A percentile compares a stretch with the other conserved stretches of the same genome.
phyloP scores from a whole-genome alignment of 2,329 filamentous ascomycete species.

The Trichoderma lentiforme region DNA sequence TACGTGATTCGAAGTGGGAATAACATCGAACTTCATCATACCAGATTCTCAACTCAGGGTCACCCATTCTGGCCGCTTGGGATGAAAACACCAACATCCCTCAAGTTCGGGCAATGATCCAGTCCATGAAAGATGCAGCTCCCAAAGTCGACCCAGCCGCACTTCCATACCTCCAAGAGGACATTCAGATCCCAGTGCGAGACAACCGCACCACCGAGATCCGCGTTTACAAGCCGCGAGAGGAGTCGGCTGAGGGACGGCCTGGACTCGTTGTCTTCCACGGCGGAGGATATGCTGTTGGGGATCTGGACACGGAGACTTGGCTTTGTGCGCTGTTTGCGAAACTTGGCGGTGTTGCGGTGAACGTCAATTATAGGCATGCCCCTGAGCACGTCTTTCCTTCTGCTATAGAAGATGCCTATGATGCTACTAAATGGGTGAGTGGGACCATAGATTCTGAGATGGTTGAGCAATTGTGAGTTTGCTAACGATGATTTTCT shows the following conservation, averaged over 20 bases:
- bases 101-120: constrained; percentile 23
- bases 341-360: constrained; percentile 26
- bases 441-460: background rate
- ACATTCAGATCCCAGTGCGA: constrained; percentile 25
- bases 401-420: constrained; percentile 28
- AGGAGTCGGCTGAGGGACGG: constrained; percentile 20
- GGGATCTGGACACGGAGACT: constrained; percentile 26
- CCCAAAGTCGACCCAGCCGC: constrained; percentile 19
- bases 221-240: constrained; percentile 25
- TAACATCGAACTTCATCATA: background rate
- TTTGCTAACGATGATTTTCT: background rate
- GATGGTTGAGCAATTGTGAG: accelerated
- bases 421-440: constrained; percentile 29
- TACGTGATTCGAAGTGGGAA: background rate
- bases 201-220: constrained; percentile 23
- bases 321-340: constrained; percentile 27
- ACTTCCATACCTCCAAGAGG: constrained; percentile 23
- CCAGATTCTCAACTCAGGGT: constrained; percentile 14
- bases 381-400: constrained; percentile 31
- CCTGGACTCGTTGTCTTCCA: constrained; percentile 26
- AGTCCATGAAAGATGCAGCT: constrained; percentile 14
- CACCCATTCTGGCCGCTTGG: constrained; percentile 24
- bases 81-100: constrained; percentile 24
- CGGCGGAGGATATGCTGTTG: constrained; percentile 29
- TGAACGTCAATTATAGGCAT: constrained; percentile 26